Evolutionary conservation across 2,329 filamentous ascomycete species (phyloP).

Genomic region (Stagonosporopsis cucurbitacearum): DNA sequence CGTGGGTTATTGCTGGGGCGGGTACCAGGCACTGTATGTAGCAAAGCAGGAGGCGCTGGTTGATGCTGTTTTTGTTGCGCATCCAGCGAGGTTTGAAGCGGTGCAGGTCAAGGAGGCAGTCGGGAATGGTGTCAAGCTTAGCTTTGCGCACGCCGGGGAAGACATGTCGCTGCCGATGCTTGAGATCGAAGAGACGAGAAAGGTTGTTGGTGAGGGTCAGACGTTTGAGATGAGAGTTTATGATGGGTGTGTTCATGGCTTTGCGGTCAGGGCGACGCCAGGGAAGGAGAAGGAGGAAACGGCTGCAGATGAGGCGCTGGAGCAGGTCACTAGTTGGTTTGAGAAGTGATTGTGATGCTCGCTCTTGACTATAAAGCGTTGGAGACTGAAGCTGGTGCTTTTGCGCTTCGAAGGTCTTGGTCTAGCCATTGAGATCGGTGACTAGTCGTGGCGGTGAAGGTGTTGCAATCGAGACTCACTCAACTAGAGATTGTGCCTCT

Average conservation of each 20-base stretch:
- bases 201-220: conserved; percentile 21
- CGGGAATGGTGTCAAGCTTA: not conserved
- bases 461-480: not conserved
- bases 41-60: not conserved
- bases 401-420: not conserved
- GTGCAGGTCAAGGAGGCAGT: conserved; percentile 1
- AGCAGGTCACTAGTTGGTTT: conserved; percentile 35
- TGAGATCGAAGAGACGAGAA: conserved; percentile 24
- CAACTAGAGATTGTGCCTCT: not conserved
- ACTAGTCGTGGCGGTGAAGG: not conserved
- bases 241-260: conserved; percentile 30
- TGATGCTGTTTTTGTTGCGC: conserved; percentile 28
- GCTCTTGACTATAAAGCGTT: not conserved
- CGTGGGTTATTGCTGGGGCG: conserved; percentile 36
- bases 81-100: conserved; percentile 20
- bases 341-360: conserved; percentile 29
- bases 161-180: conserved; percentile 25
- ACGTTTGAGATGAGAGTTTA: conserved; percentile 31
- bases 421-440: not conserved
- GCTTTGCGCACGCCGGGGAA: conserved; percentile 27
- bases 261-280: conserved; percentile 32
- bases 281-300: conserved; percentile 24
- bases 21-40: conserved; percentile 20
- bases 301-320: conserved; percentile 31
- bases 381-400: not conserved